Conservation (phyloP, 2,329 filamentous ascomycete genomes). For the Penicillium oxalicum region DNA sequence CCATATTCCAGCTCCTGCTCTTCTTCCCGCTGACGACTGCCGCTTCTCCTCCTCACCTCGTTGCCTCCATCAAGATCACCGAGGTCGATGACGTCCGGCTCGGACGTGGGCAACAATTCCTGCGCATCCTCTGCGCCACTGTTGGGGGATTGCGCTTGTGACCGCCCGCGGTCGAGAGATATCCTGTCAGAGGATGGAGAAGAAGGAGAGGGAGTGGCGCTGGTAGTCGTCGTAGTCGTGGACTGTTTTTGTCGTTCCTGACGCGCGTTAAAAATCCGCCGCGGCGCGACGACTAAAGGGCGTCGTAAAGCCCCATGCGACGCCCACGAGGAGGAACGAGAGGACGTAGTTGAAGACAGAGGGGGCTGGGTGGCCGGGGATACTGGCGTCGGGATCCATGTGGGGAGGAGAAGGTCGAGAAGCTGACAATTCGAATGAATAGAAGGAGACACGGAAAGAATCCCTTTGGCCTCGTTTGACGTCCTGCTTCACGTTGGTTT, state of each 20-base stretch:
- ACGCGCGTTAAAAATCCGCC: conserved; percentile 64
- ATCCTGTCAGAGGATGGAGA: background rate
- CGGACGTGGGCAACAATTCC: conserved; percentile 12
- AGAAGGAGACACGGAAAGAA: too few species aligned
- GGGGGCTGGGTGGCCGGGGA: conserved; percentile 21
- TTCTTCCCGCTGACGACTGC: conserved; percentile 10
- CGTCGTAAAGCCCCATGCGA: conserved; percentile 90
- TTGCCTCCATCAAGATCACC: background rate
- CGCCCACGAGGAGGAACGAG: conserved; percentile 82
- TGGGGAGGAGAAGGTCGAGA: too few species aligned
- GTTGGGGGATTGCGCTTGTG: conserved; percentile 4
- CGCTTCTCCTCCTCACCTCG: conserved; percentile 9
- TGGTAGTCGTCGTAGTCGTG: background rate
- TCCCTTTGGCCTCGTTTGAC: too few species aligned
- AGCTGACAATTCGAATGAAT: too few species aligned
- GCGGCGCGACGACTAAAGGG: conserved; percentile 87
- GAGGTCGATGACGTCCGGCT: conserved; percentile 1
- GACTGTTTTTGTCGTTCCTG: conserved; percentile 23
- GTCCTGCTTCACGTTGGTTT: background rate
- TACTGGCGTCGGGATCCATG: conserved; percentile 31
- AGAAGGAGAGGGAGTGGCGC: too few species aligned
- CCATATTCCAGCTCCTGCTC: background rate
- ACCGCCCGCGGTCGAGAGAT: conserved; percentile 4
- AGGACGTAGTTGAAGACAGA: conserved; percentile 70
- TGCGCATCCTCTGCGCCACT: background rate